Evolutionary conservation across 345 rosid genomes (phyloP).

Genomic region (Bruguiera parviflora): DNA sequence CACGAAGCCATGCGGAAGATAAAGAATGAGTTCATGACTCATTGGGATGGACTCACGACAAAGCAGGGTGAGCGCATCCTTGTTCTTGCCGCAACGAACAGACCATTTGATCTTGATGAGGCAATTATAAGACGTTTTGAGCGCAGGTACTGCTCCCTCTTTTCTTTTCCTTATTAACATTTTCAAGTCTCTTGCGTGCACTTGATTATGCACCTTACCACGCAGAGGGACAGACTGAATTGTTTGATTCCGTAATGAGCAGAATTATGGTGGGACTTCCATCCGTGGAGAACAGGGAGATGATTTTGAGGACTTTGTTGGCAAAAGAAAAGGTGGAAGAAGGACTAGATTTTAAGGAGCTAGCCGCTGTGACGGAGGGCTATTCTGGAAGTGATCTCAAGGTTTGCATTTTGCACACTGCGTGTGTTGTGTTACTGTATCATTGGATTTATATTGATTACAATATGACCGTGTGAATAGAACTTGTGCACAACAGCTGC

Average conservation of each 20-base stretch:
- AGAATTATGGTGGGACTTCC: slow-evolving; percentile 90
- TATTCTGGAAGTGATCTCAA: slow-evolving; percentile 84
- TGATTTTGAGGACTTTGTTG: slow-evolving; percentile 59
- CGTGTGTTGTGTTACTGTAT: neutral
- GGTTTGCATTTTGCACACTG: slow-evolving; percentile 30
- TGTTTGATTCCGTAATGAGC: slow-evolving; percentile 1
- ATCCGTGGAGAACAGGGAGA: slow-evolving; percentile 61
- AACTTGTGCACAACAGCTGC: slow-evolving; percentile 90
- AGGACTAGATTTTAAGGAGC: slow-evolving; percentile 66
- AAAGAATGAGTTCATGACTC: slow-evolving; percentile 84
- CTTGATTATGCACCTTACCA: too few species aligned
- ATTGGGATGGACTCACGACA: slow-evolving; percentile 88
- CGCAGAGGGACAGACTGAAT: neutral
- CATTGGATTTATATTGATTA: neutral
- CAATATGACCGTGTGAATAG: slow-evolving; percentile 30
- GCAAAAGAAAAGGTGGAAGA: slow-evolving; percentile 63
- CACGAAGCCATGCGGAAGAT: slow-evolving; percentile 91
- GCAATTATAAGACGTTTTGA: slow-evolving; percentile 93
- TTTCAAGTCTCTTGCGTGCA: too few species aligned
- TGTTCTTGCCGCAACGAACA: slow-evolving; percentile 94
- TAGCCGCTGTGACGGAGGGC: slow-evolving; percentile 76
- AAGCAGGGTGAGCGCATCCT: slow-evolving; percentile 76
- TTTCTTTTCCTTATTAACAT: too few species aligned
- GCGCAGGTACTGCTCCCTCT: slow-evolving; percentile 50
- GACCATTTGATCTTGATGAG: slow-evolving; percentile 95